Conservation (phyloP, 768 basidiomycete genomes). For the Lactarius hengduanensis region DNA sequence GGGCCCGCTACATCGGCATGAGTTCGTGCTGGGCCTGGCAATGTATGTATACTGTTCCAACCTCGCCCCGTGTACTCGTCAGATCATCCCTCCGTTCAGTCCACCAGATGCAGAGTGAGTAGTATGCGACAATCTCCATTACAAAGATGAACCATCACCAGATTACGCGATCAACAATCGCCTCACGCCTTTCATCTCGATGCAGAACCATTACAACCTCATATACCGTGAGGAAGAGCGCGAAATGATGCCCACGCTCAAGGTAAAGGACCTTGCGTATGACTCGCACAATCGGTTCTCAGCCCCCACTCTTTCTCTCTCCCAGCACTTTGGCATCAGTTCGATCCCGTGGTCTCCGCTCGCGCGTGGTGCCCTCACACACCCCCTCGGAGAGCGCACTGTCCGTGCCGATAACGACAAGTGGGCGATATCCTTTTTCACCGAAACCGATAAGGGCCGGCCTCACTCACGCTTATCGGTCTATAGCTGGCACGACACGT, state of each 20-base stretch:
- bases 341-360: conserved; percentile 45
- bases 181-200: conserved; percentile 45
- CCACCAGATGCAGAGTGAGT: conserved; percentile 34
- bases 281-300: not conserved
- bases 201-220: conserved; percentile 47
- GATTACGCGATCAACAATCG: conserved; percentile 35
- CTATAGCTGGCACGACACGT: conserved; percentile 14
- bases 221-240: conserved; percentile 47
- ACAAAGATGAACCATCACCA: conserved; percentile 10
- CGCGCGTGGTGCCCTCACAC: conserved; percentile 32
- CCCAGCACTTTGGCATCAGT: conserved; percentile 38
- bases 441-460: conserved; percentile 1
- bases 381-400: conserved; percentile 31
- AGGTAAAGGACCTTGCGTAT: conserved; percentile 20
- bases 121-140: not conserved
- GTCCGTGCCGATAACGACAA: conserved; percentile 30
- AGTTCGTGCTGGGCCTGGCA: conserved; percentile 36
- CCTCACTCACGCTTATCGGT: not conserved
- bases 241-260: conserved; percentile 38
- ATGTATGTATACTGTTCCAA: conserved; percentile 29
- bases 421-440: conserved; percentile 30
- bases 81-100: conserved; percentile 20
- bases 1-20: conserved; percentile 41
- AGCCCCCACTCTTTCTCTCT: not conserved
- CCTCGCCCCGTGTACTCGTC: not conserved